Evolutionary conservation across 495 filamentous ascomycete genomes (phyloP).

Genomic region (Talaromyces ruber): DNA sequence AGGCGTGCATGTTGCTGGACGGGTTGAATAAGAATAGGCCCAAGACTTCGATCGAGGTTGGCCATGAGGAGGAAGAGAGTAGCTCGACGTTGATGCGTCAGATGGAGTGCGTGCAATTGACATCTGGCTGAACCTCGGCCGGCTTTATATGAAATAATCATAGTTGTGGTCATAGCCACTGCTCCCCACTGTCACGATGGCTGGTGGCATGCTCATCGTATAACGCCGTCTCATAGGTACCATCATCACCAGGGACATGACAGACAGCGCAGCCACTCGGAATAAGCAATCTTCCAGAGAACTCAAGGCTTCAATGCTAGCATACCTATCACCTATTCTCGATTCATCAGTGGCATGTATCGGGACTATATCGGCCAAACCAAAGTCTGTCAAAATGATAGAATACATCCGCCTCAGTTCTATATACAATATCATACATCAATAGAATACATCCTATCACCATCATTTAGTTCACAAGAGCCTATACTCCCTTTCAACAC

Average conservation of each 20-base stretch:
- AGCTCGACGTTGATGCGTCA: conserved; percentile 45
- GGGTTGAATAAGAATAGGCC: conserved; percentile 86
- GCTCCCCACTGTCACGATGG: neutral
- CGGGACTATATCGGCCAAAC: neutral
- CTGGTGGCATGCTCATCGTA: neutral
- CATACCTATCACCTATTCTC: neutral
- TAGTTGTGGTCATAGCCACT: neutral
- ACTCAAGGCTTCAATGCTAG: neutral
- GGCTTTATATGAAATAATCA: neutral
- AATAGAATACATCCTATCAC: neutral
- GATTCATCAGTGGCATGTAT: neutral
- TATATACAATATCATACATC: conserved; percentile 4
- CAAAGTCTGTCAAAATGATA: neutral
- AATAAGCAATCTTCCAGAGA: neutral
- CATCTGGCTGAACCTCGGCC: conserved; percentile 14
- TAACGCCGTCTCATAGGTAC: neutral
- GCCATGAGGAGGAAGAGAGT: conserved; percentile 44
- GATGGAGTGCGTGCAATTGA: conserved; percentile 45
- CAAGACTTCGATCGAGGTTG: conserved; percentile 58
- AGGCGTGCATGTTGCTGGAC: conserved; percentile 86
- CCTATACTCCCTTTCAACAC: neutral
- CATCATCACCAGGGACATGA: neutral
- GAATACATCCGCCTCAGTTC: neutral
- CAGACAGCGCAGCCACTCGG: neutral
- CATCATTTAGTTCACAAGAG: neutral